Percentiles rank a stretch among this genome's conserved stretches.
Evolutionary conservation across 768 basidiomycete genomes (phyloP).

Genomic region (Aureoboletus auriporus): DNA sequence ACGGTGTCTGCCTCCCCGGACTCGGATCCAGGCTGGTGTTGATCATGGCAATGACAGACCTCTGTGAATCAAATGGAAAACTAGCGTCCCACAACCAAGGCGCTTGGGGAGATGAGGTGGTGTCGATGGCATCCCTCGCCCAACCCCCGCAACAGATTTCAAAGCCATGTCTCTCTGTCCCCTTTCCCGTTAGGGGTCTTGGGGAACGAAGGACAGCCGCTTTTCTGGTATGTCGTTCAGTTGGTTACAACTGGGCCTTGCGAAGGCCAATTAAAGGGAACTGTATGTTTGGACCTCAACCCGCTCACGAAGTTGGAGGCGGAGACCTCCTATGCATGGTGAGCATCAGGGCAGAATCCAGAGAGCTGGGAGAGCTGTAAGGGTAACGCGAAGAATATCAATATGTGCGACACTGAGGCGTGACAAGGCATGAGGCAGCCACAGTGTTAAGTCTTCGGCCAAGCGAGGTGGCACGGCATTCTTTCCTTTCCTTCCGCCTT

Average conservation of each 20-base stretch:
- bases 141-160: constrained; percentile 58
- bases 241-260: constrained; percentile 54
- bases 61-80: no score
- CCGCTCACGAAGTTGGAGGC: constrained; percentile 56
- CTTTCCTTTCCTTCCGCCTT: no score
- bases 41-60: no score
- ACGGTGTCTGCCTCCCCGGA: no score
- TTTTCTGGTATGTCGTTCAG: constrained; percentile 71
- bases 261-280: constrained; percentile 62
- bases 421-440: no score
- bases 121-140: constrained; percentile 26
- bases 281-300: constrained; percentile 78
- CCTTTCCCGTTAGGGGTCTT: constrained; percentile 40
- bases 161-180: constrained; percentile 30
- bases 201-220: constrained; percentile 29
- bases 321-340: constrained; percentile 44
- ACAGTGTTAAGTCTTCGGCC: no score
- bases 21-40: no score
- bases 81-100: constrained; percentile 7
- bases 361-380: no score
- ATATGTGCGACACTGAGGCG: no score
- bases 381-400: no score
- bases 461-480: no score
- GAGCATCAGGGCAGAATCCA: no score
- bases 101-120: constrained; percentile 16